Evolutionary conservation across 2,329 filamentous ascomycete genomes (phyloP).

Genomic region (Aspergillus felis): DNA sequence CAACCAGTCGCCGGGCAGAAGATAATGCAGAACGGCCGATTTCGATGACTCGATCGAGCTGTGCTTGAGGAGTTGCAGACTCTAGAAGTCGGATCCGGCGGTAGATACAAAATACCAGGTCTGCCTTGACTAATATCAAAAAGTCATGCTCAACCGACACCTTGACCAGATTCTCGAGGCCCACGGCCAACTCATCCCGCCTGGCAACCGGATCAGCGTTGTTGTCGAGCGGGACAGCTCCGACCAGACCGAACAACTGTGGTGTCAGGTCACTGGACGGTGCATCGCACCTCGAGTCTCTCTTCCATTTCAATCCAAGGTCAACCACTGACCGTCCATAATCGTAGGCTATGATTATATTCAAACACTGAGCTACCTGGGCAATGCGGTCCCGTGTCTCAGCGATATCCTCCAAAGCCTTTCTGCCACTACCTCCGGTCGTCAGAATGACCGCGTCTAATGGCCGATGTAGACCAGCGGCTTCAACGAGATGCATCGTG

Average conservation of each 20-base stretch:
- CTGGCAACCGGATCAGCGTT: not conserved
- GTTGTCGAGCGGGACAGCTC: not conserved
- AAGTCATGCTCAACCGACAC: conserved; percentile 26
- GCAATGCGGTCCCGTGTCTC: conserved; percentile 18
- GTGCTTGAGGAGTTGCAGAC: conserved; percentile 33
- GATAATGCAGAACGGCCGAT: conserved; percentile 32
- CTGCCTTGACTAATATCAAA: conserved; percentile 25
- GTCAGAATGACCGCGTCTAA: conserved; percentile 17
- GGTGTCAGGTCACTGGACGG: conserved; percentile 15
- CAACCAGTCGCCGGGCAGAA: conserved; percentile 32
- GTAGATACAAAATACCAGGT: conserved; percentile 35
- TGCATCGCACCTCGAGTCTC: conserved; percentile 11
- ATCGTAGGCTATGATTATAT: conserved; percentile 31
- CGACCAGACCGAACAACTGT: conserved; percentile 8
- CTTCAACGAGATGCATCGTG: conserved; percentile 54
- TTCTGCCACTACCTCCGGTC: conserved; percentile 5
- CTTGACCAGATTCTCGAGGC: conserved; percentile 10
- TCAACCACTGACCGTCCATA: conserved; percentile 29
- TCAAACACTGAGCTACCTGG: conserved; percentile 26
- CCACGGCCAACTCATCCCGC: conserved; percentile 7
- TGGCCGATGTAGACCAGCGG: conserved; percentile 31
- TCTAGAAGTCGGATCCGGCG: conserved; percentile 40
- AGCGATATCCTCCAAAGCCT: conserved; percentile 12
- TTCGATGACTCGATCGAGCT: conserved; percentile 33
- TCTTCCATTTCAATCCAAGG: conserved; percentile 10